Base-by-base conservation (phyloP, 805 yeast species). In the Kuraishia molischiana region DNA sequence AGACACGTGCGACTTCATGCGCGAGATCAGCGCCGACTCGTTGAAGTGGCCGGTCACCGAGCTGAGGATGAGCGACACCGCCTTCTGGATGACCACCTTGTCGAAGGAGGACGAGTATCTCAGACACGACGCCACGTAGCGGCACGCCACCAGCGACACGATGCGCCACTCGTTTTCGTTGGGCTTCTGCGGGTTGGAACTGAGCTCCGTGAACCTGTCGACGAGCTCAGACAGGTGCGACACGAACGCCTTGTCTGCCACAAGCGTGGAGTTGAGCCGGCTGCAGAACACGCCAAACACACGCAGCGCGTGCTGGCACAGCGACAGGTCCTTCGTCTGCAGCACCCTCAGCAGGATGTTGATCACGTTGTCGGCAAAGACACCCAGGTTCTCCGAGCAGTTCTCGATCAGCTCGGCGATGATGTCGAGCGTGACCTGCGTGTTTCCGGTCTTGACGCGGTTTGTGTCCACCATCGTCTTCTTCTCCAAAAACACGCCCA, bases 381-480 rank as follows among this genome's bases (percentile, higher is more conserved):
- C 80, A 44, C 84, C 86, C 53, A 92, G 64, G 54, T 92, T 90
- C 42, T 85, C 95, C 29, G 75, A 66, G 55, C 97, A 87, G 52
- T 76, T 74, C 34, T 68, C 77, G 28, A 87, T 79, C 46, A 92
- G 68, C 29, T 81, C 80, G 36, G 70, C 56, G 39, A 85, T 56
- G 15, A 90, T 79, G 36, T 69, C 79, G 43, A 86, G 62, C 0
- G 97, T 82, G 13, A 90, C 97, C 43, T 77, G 79, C 18, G 86
- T 69, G 51, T 90, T 89, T 2, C 96, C 97, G 11, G 79, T 61
- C 30, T 85, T 59, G 40, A 69, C 74, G 34, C 76, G 74, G 38
- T 69, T 61, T 19, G 75, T 66, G 54, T 87, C 96, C 4, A 66
- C 47, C 11, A 52, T 51, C 21, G 90, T 75, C 54, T 77, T 79